These are phyloP conservation scores for Moricandia moricandioides DNA, from an alignment of 345 rosid species.

Conservation along the genomic window DNA sequence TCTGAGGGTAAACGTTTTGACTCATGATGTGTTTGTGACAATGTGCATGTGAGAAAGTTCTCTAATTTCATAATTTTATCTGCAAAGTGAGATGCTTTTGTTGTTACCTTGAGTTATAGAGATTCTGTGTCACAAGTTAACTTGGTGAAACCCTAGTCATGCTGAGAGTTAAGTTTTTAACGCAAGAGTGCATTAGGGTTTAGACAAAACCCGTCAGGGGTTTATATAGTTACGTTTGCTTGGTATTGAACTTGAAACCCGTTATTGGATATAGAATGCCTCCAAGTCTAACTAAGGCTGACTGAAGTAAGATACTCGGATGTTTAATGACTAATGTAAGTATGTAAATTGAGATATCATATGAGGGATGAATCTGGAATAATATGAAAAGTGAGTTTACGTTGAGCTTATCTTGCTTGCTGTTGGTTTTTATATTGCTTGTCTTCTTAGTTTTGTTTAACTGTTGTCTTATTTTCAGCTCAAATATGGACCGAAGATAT, in stretches of 20 bases:
- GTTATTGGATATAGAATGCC: too few relatives aligned
- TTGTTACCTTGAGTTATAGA: neutral
- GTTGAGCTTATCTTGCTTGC: neutral
- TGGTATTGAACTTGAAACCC: too few relatives aligned
- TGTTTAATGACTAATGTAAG: too few relatives aligned
- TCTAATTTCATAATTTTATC: neutral
- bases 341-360: too few relatives aligned
- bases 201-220: neutral
- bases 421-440: neutral
- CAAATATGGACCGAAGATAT: constrained; percentile 67
- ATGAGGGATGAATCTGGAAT: too few relatives aligned
- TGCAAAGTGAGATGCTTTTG: neutral
- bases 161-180: neutral
- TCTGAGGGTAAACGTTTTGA: constrained; percentile 49
- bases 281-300: too few relatives aligned
- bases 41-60: constrained; percentile 3
- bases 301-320: too few relatives aligned
- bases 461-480: constrained; percentile 45
- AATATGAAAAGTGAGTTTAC: neutral
- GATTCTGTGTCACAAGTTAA: neutral
- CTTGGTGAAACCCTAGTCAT: neutral
- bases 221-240: too few relatives aligned
- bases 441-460: neutral
- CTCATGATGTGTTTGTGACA: neutral
- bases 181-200: neutral